Percentiles rank a stretch among this genome's conserved stretches.
phyloP scores from a whole-genome alignment of 352 stramenopile species.

The Globisporangium heterothallicum region DNA sequence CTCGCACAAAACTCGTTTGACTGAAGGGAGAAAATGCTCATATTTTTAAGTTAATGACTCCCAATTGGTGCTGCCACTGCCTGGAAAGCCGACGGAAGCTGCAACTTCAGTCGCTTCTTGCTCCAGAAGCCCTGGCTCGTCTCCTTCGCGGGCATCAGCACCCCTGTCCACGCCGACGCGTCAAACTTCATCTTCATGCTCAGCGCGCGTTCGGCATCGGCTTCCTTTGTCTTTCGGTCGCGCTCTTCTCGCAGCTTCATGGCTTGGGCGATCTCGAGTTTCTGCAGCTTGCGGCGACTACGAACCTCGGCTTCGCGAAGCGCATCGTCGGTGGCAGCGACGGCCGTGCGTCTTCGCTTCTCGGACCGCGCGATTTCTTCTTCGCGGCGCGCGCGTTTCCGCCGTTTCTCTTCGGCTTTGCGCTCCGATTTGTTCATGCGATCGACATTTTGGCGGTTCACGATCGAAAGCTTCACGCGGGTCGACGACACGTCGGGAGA shows the following conservation, averaged over 20 bases:
- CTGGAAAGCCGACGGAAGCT: slow-evolving; percentile 42
- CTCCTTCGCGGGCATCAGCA: slow-evolving; percentile 25
- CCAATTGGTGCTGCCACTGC: slow-evolving; percentile 23
- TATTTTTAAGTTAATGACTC: slow-evolving; percentile 8
- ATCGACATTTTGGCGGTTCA: slow-evolving; percentile 58
- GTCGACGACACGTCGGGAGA: slow-evolving; percentile 33
- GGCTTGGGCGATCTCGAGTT: slow-evolving; percentile 60
- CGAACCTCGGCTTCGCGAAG: slow-evolving; percentile 72
- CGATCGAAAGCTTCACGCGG: slow-evolving; percentile 60
- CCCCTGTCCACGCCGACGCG: slow-evolving; percentile 42
- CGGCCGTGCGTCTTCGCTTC: slow-evolving; percentile 68
- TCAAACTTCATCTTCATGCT: slow-evolving; percentile 64
- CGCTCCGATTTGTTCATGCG: slow-evolving; percentile 83
- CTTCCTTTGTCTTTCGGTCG: slow-evolving; percentile 42
- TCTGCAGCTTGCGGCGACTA: slow-evolving; percentile 61
- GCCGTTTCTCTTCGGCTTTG: slow-evolving; percentile 80
- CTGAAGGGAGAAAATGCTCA: neutral
- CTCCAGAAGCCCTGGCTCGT: slow-evolving; percentile 46
- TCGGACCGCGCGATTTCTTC: slow-evolving; percentile 74
- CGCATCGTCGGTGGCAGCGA: slow-evolving; percentile 74
- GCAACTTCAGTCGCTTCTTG: slow-evolving; percentile 52
- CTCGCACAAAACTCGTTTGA: no score
- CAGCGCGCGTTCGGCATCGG: slow-evolving; percentile 34
- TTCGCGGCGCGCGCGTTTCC: slow-evolving; percentile 63
- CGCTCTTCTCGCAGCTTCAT: slow-evolving; percentile 58